Base-by-base conservation (phyloP, 139 green algal species). In the Spirogloea muscicola region DNA sequence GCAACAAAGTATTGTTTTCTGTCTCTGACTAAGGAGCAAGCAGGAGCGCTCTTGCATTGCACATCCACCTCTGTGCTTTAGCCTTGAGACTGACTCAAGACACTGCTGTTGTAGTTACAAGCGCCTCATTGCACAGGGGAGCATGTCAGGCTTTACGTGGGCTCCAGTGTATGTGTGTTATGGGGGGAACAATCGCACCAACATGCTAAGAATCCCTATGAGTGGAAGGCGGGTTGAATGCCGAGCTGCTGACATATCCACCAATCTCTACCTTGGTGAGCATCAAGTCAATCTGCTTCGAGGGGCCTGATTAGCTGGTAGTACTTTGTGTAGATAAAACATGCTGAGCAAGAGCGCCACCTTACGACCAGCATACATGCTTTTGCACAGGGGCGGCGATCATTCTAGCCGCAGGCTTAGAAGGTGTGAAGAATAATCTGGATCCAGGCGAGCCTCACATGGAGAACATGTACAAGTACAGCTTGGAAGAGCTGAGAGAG, bases 201-300 rank as follows among this genome's bases (percentile, higher is more conserved):
- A 62, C 9, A 62, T 62, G 52, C 6, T 62, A 6, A 5, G 52
- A 21, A 62, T 62, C 40, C 52, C 52, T 7, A 31, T 62, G 5
- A 33, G 52, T 62, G 52, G 52, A 21, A 33, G 52, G 9, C 6
- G 52, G 9, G 52, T 62, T 31, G 52, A 62, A 62, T 62, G 52
- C 40, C 52, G 52, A 6, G 52, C 9, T 39, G 52, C 52, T 43
- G 52, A 62, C 7, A 62, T 62, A 43, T 5, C 52, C 7, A 62
- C 52, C 7, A 62, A 62, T 62, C 52, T 62, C 5, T 62, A 62
- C 9, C 52, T 62, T 33, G 52, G 52, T 62, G 52, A 62, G 52
- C 7, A 7, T 21, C 21, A n/a, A n/a, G n/a, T n/a, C n/a, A n/a
- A n/a, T n/a, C n/a, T n/a, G n/a, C n/a, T n/a, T n/a, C n/a, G n/a